phyloP scores from a whole-genome alignment of 371 early-diverging fungal species.

The Haplosporangium sp. region DNA sequence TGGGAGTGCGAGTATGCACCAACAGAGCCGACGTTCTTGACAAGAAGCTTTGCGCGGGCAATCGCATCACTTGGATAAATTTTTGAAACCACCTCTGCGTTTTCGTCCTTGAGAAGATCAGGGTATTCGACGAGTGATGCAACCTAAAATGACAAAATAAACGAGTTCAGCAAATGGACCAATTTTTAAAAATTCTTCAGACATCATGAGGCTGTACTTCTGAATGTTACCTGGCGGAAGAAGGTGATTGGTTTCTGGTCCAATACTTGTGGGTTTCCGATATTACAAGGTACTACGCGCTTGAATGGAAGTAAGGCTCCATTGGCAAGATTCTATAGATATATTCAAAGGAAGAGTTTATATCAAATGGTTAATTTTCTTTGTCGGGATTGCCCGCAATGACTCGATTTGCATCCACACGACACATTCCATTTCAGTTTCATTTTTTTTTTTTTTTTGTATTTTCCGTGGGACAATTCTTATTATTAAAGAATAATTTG shows the following conservation, averaged over 20 bases:
- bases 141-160: slow-evolving; percentile 63
- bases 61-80: slow-evolving; percentile 91
- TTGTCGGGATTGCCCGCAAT: neutral
- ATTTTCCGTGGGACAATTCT: too few relatives aligned
- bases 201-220: neutral
- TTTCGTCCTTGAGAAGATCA: slow-evolving; percentile 75
- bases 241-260: slow-evolving; percentile 96
- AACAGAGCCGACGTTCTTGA: slow-evolving; percentile 76
- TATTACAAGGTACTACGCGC: slow-evolving; percentile 91
- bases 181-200: neutral
- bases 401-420: neutral
- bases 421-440: neutral
- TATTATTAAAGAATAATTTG: too few relatives aligned
- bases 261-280: slow-evolving; percentile 98
- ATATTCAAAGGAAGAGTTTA: neutral
- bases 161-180: neutral
- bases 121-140: slow-evolving; percentile 89
- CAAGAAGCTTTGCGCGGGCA: slow-evolving; percentile 80
- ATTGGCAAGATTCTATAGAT: slow-evolving; percentile 60
- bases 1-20: slow-evolving; percentile 97
- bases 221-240: slow-evolving; percentile 85
- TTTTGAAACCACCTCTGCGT: slow-evolving; percentile 62
- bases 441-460: neutral
- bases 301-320: slow-evolving; percentile 76
- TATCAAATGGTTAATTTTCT: neutral